phyloP scores from a whole-genome alignment of 345 rosid genomes.

The Brassica incana region DNA sequence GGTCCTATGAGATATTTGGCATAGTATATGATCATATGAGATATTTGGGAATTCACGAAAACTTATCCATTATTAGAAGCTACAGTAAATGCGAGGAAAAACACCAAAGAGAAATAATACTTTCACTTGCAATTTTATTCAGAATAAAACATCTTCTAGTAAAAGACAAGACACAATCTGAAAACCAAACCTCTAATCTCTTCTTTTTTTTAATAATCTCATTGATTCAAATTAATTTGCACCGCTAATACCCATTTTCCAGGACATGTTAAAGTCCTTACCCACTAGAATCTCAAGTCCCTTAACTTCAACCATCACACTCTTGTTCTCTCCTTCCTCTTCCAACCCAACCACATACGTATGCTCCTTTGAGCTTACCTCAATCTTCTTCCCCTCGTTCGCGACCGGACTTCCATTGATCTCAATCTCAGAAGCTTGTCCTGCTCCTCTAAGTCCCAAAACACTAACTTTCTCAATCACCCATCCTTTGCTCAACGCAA shows the following conservation, averaged over 20 bases:
- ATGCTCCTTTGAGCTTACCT: conserved; percentile 51
- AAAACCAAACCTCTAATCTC: conserved; percentile 7
- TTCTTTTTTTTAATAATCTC: neutral
- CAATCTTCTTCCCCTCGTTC: conserved; percentile 26
- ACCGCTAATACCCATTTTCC: conserved; percentile 53
- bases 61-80: neutral
- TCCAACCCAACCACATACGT: conserved; percentile 36
- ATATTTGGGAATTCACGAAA: neutral
- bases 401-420: conserved; percentile 45
- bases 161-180: conserved; percentile 11
- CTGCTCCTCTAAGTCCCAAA: conserved; percentile 63
- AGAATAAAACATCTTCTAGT: neutral
- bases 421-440: conserved; percentile 44
- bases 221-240: conserved; percentile 15
- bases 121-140: neutral
- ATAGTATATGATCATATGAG: neutral
- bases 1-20: neutral
- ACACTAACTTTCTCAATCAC: conserved; percentile 61
- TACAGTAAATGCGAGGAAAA: neutral
- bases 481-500: conserved; percentile 77
- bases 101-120: neutral
- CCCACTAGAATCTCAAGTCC: conserved; percentile 69
- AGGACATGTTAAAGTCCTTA: conserved; percentile 64
- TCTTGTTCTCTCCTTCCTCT: conserved; percentile 46
- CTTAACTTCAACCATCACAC: conserved; percentile 55